Evolutionary conservation across 2,329 filamentous ascomycete genomes (phyloP).

Genomic region (Chaetomium globosum): DNA sequence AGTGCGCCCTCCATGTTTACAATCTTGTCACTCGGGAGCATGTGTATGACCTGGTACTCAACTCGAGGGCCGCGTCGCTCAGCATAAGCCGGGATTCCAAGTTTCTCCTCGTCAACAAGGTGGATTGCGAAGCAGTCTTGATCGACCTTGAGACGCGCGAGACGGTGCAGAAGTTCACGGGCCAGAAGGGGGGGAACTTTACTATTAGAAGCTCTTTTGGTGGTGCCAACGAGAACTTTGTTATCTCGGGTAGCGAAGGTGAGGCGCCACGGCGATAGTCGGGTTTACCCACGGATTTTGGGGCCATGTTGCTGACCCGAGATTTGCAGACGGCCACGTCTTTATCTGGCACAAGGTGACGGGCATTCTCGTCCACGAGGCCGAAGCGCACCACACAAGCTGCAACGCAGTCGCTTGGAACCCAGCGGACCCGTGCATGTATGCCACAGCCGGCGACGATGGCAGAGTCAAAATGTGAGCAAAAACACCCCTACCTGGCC

Average conservation of each 20-base stretch:
- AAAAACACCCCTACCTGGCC: no score
- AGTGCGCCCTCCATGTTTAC: conserved; percentile 75
- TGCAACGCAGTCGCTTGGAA: conserved; percentile 93
- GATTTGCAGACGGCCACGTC: conserved; percentile 61
- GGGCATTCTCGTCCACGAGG: conserved; percentile 71
- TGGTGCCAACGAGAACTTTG: conserved; percentile 87
- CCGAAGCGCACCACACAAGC: conserved; percentile 73
- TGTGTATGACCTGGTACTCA: conserved; percentile 71
- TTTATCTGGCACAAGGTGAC: conserved; percentile 91
- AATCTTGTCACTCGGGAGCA: conserved; percentile 75
- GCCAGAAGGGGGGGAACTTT: conserved; percentile 72
- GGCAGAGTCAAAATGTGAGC: conserved; percentile 79
- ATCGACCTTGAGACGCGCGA: conserved; percentile 75
- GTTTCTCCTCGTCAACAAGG: conserved; percentile 79
- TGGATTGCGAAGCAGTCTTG: conserved; percentile 74
- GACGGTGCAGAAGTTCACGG: conserved; percentile 72
- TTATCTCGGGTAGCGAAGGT: conserved; percentile 91
- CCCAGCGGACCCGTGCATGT: conserved; percentile 76
- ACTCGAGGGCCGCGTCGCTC: conserved; percentile 74
- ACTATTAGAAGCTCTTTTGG: conserved; percentile 85
- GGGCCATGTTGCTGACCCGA: background rate
- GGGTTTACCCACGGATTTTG: background rate
- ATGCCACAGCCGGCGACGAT: conserved; percentile 91
- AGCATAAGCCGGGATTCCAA: conserved; percentile 79
- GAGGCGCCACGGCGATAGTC: conserved; percentile 36